Evolutionary conservation across 164 flowering plant genomes (phyloP), one percentile per base, ranked within the genome.

Genomic region (Stephania japonica): DNA sequence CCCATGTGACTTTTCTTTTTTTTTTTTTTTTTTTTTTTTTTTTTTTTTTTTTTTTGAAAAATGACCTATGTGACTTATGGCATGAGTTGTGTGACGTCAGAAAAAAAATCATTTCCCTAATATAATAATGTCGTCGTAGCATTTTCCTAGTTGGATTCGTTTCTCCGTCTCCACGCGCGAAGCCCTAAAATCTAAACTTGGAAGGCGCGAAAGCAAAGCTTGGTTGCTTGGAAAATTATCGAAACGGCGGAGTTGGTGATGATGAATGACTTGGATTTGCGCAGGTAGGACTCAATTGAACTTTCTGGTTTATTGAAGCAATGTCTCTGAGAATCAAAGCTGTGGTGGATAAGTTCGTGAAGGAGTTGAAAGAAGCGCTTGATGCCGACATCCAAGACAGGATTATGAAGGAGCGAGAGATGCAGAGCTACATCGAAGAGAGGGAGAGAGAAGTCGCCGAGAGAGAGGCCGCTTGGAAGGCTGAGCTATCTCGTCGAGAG

Each of bases 381-480:
- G 98, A 95, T 67, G 99, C 97, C 2, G 99, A 95, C 72, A 90
- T 95, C 18, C 93, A 93, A 63, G 99, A 95, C 75, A 71, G 97
- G 75, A 87, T 95, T 32, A 91, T 95, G 99, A 95, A 93, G 86
- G 98, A 95, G 84, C 85, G 99, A 44, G 99, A 95, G 87, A 95
- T 95, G 99, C 98, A 93, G 85, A 93, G 99, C 76, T 95, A 95
- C 79, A 95, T 95, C 62, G 84, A 93, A 71, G 98, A 93, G 75
- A 88, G 99, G 21, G 98, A 95, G 70, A 88, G 97, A 43, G 98
- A 93, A 68, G 99, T 95, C 47, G 97, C 98, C 61, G 99, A 95
- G 76, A 89, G 98, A 42, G 99, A 95, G 80, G 94, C 99, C 18
- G 99, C 99, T 71, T 93, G 98, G 98, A 95, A 95, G 76, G 97